Conservation (phyloP, 1,284 basidiomycete species). For the Xerocomus amazonicus region DNA sequence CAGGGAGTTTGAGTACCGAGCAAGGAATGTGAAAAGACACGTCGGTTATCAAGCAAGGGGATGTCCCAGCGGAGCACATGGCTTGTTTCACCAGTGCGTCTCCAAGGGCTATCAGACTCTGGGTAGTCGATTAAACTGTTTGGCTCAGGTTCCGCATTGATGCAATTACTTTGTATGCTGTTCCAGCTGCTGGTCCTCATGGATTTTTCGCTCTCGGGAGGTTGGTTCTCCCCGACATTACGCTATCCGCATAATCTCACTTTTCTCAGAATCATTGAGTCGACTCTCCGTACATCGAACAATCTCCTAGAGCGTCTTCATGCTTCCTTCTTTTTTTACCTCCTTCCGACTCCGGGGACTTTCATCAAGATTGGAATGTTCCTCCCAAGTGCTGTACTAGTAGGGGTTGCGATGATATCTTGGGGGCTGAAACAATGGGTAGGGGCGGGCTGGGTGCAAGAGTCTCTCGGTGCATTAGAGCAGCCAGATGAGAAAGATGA, state of each 20-base stretch:
- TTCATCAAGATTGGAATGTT: slow-evolving; percentile 90
- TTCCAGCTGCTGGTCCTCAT: slow-evolving; percentile 88
- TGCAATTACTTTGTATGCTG: slow-evolving; percentile 85
- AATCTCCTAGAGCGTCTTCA: slow-evolving; percentile 92
- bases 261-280: slow-evolving; percentile 68
- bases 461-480: slow-evolving; percentile 7
- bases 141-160: slow-evolving; percentile 83
- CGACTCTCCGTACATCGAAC: slow-evolving; percentile 83
- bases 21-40: slow-evolving; percentile 63
- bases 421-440: slow-evolving; percentile 74
- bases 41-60: slow-evolving; percentile 68
- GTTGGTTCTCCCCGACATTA: slow-evolving; percentile 39
- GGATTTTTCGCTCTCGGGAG: slow-evolving; percentile 91
- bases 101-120: not conserved
- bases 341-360: slow-evolving; percentile 68
- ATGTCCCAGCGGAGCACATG: slow-evolving; percentile 72
- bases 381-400: slow-evolving; percentile 78
- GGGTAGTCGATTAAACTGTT: slow-evolving; percentile 10
- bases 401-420: slow-evolving; percentile 81
- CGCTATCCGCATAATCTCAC: not conserved
- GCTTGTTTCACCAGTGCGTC: slow-evolving; percentile 69
- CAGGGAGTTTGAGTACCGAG: slow-evolving; percentile 52
- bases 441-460: slow-evolving; percentile 52
- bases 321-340: slow-evolving; percentile 94
- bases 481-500: slow-evolving; percentile 12